Evolutionary conservation across 371 early-diverging fungal genomes (phyloP).

Genomic region (Smittium culicis): DNA sequence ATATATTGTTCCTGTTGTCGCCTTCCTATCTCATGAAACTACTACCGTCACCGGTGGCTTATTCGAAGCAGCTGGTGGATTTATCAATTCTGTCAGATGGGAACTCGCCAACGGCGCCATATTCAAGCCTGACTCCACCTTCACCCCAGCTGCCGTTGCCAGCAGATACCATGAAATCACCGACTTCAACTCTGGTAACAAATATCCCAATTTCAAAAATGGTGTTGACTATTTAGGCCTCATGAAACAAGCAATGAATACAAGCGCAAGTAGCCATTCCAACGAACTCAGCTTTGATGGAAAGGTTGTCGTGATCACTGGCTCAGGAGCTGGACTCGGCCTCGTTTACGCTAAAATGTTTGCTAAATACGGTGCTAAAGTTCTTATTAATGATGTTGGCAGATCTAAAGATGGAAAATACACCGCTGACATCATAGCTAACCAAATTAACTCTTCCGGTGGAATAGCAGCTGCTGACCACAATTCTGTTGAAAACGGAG

Average conservation of each 20-base stretch:
- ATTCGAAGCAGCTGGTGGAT: slow-evolving; percentile 61
- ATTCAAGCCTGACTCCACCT: slow-evolving; percentile 42
- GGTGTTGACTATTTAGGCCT: slow-evolving; percentile 76
- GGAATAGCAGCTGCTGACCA: slow-evolving; percentile 56
- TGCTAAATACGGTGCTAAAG: slow-evolving; percentile 63
- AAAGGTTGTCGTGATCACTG: slow-evolving; percentile 76
- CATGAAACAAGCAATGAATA: slow-evolving; percentile 56
- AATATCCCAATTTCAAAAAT: slow-evolving; percentile 57
- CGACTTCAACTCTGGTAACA: background rate
- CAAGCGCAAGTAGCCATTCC: slow-evolving; percentile 42
- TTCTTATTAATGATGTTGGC: slow-evolving; percentile 88
- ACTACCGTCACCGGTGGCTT: slow-evolving; percentile 40
- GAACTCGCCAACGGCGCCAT: slow-evolving; percentile 53
- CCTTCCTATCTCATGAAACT: slow-evolving; percentile 46
- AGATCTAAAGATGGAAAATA: slow-evolving; percentile 30
- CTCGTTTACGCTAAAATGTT: slow-evolving; percentile 74
- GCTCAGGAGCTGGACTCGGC: slow-evolving; percentile 86
- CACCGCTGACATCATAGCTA: slow-evolving; percentile 57
- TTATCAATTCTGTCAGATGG: slow-evolving; percentile 51
- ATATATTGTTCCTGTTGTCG: slow-evolving; percentile 60
- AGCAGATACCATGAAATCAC: slow-evolving; percentile 26
- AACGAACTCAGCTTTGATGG: slow-evolving; percentile 65
- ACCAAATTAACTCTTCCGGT: slow-evolving; percentile 42
- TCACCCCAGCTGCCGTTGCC: slow-evolving; percentile 48
- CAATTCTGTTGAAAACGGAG: slow-evolving; percentile 63